These are phyloP conservation scores for Termitomyces eurrhizus DNA, from an alignment of 768 basidiomycete genomes.

Conservation along the genomic window DNA sequence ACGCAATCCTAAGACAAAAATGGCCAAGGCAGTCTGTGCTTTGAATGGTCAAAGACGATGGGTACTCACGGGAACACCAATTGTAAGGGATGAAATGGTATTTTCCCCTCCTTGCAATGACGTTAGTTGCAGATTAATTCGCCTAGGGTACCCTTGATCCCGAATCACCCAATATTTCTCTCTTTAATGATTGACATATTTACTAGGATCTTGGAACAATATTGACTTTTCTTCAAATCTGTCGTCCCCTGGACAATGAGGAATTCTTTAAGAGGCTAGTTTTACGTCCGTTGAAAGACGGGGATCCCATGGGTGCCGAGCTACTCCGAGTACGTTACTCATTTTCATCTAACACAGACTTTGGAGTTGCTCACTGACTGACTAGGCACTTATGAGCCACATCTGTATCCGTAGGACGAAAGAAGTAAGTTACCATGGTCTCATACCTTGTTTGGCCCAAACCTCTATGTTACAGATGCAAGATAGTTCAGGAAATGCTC, in stretches of 20 bases:
- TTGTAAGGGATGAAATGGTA: slow-evolving; percentile 48
- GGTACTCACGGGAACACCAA: slow-evolving; percentile 84
- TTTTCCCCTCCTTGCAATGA: slow-evolving; percentile 1
- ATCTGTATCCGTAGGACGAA: slow-evolving; percentile 81
- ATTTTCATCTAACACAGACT: slow-evolving; percentile 6
- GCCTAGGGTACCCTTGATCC: slow-evolving; percentile 45
- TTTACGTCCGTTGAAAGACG: slow-evolving; percentile 72
- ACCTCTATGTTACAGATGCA: slow-evolving; percentile 57
- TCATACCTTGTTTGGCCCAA: background rate
- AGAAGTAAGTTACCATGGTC: slow-evolving; percentile 43
- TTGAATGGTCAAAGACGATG: slow-evolving; percentile 72
- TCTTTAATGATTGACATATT: background rate
- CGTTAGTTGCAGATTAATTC: slow-evolving; percentile 61
- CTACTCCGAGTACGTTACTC: slow-evolving; percentile 56
- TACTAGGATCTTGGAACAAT: slow-evolving; percentile 84
- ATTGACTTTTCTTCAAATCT: slow-evolving; percentile 81
- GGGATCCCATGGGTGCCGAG: slow-evolving; percentile 62
- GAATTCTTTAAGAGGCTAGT: slow-evolving; percentile 80
- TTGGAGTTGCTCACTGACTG: slow-evolving; percentile 6
- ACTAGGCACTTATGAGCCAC: slow-evolving; percentile 71
- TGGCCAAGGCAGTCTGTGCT: slow-evolving; percentile 63
- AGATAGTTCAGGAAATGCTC: slow-evolving; percentile 65
- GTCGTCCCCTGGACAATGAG: slow-evolving; percentile 77
- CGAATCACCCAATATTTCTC: background rate
- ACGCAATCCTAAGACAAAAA: slow-evolving; percentile 84